Conservation (phyloP, 768 basidiomycete species). For the Lyophyllum decastes region DNA sequence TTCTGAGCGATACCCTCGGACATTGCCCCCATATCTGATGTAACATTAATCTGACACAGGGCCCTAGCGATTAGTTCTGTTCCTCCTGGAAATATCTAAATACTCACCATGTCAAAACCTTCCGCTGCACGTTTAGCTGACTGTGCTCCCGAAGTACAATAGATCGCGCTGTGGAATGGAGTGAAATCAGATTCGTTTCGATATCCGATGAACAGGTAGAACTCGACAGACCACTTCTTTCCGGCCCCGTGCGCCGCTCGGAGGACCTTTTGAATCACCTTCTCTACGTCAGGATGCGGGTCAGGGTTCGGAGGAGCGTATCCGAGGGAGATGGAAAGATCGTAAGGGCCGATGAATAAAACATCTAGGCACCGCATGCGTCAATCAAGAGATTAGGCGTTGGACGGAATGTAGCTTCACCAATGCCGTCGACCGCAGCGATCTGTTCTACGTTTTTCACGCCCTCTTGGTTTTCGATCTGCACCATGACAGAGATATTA, state of each 20-base stretch:
- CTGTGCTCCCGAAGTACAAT: conserved; percentile 23
- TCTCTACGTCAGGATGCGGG: conserved; percentile 64
- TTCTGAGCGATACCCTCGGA: conserved; percentile 15
- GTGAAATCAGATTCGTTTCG: background rate
- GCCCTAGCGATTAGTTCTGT: background rate
- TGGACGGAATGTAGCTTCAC: conserved; percentile 35
- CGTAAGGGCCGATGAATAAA: conserved; percentile 60
- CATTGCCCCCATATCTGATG: conserved; percentile 19
- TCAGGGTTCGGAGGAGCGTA: conserved; percentile 63
- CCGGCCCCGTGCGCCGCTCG: conserved; percentile 48
- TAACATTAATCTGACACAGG: conserved; percentile 17
- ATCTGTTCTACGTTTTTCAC: conserved; percentile 63
- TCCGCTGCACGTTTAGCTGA: conserved; percentile 22
- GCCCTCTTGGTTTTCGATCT: conserved; percentile 66
- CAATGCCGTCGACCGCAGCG: conserved; percentile 61
- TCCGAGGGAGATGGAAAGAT: conserved; percentile 64
- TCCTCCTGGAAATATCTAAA: background rate
- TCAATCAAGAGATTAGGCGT: conserved; percentile 18
- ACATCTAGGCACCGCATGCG: conserved; percentile 26
- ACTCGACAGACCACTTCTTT: conserved; percentile 60
- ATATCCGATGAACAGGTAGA: background rate
- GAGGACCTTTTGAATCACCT: conserved; percentile 55
- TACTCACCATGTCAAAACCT: conserved; percentile 27
- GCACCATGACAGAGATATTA: conserved; percentile 56
- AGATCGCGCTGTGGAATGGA: conserved; percentile 20